These are phyloP conservation scores for Paraphaeosphaeria minitans DNA, from an alignment of 2,329 filamentous ascomycete species.

Conservation along the genomic window DNA sequence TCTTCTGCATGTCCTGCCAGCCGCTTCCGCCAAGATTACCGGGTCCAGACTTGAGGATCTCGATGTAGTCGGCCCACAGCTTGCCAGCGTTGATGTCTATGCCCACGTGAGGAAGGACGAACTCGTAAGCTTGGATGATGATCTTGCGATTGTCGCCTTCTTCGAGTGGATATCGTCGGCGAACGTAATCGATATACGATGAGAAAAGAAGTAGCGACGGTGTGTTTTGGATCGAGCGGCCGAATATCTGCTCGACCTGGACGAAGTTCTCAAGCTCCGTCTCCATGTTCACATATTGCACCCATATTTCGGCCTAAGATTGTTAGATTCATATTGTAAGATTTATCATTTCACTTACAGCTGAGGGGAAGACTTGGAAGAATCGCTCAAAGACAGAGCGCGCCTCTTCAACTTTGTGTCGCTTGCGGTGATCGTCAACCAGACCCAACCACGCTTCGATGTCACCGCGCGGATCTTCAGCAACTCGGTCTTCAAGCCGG, in stretches of 20 bases:
- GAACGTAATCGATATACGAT: slow-evolving; percentile 92
- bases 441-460: slow-evolving; percentile 89
- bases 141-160: slow-evolving; percentile 76
- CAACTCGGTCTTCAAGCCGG: slow-evolving; percentile 86
- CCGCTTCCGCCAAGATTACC: slow-evolving; percentile 81
- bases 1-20: slow-evolving; percentile 98
- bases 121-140: slow-evolving; percentile 87
- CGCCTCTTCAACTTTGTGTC: slow-evolving; percentile 80
- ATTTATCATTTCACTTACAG: slow-evolving; percentile 66
- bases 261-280: slow-evolving; percentile 81
- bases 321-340: slow-evolving; percentile 46
- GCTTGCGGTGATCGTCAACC: slow-evolving; percentile 81
- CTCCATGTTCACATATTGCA: slow-evolving; percentile 87
- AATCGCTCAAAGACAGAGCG: slow-evolving; percentile 84
- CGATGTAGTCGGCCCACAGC: slow-evolving; percentile 94
- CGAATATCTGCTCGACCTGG: slow-evolving; percentile 82
- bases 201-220: slow-evolving; percentile 89
- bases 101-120: slow-evolving; percentile 87
- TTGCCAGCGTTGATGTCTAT: slow-evolving; percentile 87
- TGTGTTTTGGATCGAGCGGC: slow-evolving; percentile 75
- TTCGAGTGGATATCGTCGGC: slow-evolving; percentile 83
- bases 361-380: slow-evolving; percentile 83
- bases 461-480: slow-evolving; percentile 90
- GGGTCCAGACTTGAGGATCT: slow-evolving; percentile 87
- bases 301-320: slow-evolving; percentile 87